Evolutionary conservation across 352 stramenopile genomes (phyloP), one percentile per base, ranked within the genome.

Genomic region (Phytophthora quininea): DNA sequence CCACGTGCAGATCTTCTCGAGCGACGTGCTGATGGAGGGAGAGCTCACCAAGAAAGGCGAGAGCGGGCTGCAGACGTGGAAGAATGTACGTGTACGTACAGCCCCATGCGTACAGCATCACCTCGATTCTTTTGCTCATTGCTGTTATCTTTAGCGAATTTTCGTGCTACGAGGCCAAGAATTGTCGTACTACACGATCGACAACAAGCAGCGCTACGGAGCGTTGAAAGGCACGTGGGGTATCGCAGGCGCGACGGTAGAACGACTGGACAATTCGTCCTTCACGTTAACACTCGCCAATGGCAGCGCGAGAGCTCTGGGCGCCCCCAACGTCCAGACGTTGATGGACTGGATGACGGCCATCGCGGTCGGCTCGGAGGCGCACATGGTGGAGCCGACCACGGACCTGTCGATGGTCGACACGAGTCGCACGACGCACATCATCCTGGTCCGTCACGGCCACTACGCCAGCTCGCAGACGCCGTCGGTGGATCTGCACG

Each of bases 301-400:
- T 40, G 68, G 64, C 8, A 69, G 62, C 31, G 57, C 62, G 37
- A 77, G 84, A 15, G 61, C 72, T 57, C 65, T 92, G n/a, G 73
- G 66, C 1, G 77, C 81, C 11, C 69, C 80, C 0, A 74, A 68
- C 61, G 77, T 90, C 19, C 84, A 92, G 66, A 70, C 70, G 31
- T 66, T 90, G 15, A 85, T 92, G 73, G 81, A 92, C 71, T 92
- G 84, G 84, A 85, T 92, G 73, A 92, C 84, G 24, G 80, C 84
- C 11, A 80, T 92, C 72, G 67, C 80, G 0, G 61, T 92, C 15
- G 76, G 79, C 29, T 67, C 81, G 1, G 66, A 79, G 24, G 79
- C 81, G 11, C 33, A 60, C 12, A 64, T 82, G 11, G 66, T 90
- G 8, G 54, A 78, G 33, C 79, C 79, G 4, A 72, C 80, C 4